Percentiles rank a stretch among this genome's conserved stretches.
Conservation (phyloP, 2,329 filamentous ascomycete genomes). For the Tolypocladium paradoxum region DNA sequence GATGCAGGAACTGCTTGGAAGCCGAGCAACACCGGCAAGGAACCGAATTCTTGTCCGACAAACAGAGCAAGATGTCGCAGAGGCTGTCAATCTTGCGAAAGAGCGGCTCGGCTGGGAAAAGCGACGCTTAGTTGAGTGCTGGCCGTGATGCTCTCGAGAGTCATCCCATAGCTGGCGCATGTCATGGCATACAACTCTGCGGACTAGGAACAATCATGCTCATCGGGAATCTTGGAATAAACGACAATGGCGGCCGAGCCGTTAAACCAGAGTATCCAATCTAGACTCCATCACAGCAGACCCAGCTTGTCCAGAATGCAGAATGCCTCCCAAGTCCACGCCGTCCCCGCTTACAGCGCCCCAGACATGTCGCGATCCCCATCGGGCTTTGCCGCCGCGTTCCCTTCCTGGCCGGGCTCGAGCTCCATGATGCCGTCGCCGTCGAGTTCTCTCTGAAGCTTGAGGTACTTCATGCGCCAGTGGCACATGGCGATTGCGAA, state of each 20-base stretch:
- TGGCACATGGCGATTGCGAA: constrained; percentile 1
- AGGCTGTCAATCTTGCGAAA: too few species aligned
- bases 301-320: background rate
- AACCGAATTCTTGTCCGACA: too few species aligned
- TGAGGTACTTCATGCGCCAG: constrained; percentile 1
- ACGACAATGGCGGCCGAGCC: too few species aligned
- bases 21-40: too few species aligned
- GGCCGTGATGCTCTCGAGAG: background rate
- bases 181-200: too few species aligned
- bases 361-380: background rate
- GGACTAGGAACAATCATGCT: too few species aligned
- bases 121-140: too few species aligned
- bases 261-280: too few species aligned
- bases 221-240: too few species aligned
- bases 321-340: background rate
- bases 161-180: background rate
- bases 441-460: background rate
- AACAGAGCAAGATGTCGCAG: too few species aligned
- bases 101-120: too few species aligned
- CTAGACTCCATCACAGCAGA: background rate
- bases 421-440: background rate
- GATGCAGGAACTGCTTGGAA: too few species aligned
- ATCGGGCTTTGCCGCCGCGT: background rate
- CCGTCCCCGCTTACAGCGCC: background rate
- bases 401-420: background rate